Base-by-base conservation (phyloP, 345 rosid genomes). In the Boechera stricta region DNA sequence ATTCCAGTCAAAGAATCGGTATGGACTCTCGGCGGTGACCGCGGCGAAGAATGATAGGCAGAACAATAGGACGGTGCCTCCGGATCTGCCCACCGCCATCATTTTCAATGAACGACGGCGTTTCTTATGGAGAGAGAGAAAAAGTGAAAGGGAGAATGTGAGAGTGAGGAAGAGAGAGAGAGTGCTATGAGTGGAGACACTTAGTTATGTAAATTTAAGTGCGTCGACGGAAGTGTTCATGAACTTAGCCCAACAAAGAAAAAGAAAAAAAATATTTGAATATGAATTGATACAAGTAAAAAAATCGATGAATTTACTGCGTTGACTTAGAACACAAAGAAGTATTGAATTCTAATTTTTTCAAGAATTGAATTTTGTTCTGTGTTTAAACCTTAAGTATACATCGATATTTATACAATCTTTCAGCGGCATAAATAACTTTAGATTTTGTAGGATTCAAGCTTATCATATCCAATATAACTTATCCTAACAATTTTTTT, bases 1-100 rank as follows among this genome's bases (percentile, higher is more conserved):
- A 75, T 85, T 93, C 97, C 97, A 93, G 72, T 81, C 82, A 64
- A 78, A 89, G 80, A 87, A 93, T 65, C 91, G 74, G 84, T 90
- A 89, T 13, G 98, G 94, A 73, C 83, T 84, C 54, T 89, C 96
- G 6, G 86, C 86, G 28, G 9, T 69, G 61, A 78, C 87, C 2
- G 77, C 49, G 66, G 71, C 53, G 3, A 73, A 53, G 32, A 79
- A 44, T 15, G 82, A 60, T 31, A 73, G 26, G 63, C 74, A 79
- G 41, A 79, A 33, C 55, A 74, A 51, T n/a, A 74, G 6, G n/a
- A 49, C 78, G 71, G 75, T 59, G 65, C 44, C 15, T 67, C 29
- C 36, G 55, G 77, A 78, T 77, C 75, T 77, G 21, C 41, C 67
- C 72, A 72, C 62, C 24, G 63, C 73, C 68, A 65, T 58, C 38